phyloP scores from a whole-genome alignment of 139 green algal species.

The Micractinium sp. region DNA sequence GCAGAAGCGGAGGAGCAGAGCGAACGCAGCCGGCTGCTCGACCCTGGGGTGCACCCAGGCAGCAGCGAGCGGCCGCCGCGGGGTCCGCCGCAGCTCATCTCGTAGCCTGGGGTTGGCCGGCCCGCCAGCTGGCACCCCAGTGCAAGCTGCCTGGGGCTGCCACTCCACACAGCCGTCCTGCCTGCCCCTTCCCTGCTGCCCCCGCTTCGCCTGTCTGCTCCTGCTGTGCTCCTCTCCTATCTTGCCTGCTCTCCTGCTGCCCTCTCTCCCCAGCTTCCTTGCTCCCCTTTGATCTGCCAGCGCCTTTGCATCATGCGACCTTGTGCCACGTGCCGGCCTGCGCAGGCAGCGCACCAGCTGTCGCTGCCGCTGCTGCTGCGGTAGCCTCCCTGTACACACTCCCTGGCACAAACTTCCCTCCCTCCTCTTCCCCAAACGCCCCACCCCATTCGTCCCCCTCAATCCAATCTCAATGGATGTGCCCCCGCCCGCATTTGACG shows the following conservation, averaged over 20 bases:
- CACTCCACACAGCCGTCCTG: background rate
- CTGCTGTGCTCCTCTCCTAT: no score
- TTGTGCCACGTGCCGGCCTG: background rate
- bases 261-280: no score
- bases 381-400: background rate
- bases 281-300: background rate
- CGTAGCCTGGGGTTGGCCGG: background rate
- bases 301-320: background rate
- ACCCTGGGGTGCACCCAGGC: constrained; percentile 3
- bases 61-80: constrained; percentile 12
- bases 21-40: constrained; percentile 19
- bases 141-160: background rate
- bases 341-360: background rate
- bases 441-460: no score
- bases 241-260: background rate
- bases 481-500: no score
- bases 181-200: background rate
- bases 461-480: no score
- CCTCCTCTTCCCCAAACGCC: no score
- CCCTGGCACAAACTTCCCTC: no score
- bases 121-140: background rate
- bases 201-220: background rate
- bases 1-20: constrained; percentile 3
- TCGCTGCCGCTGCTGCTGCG: background rate
- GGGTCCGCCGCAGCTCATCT: constrained; percentile 14